Conservation (phyloP, 441 rosid species). For the Aquilaria agallochum region DNA sequence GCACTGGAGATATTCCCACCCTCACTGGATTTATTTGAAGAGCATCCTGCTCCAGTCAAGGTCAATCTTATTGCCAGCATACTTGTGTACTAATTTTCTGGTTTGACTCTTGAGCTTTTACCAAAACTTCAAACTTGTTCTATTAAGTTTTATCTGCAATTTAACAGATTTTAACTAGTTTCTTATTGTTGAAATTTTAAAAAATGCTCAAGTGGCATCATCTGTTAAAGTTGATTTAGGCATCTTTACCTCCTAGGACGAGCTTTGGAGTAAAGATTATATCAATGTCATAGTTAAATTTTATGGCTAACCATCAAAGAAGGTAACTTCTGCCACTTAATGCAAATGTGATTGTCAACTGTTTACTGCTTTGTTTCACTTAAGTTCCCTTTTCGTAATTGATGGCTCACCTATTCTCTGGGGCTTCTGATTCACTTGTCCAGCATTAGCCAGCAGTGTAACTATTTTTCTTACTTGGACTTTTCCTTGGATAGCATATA, state of each 20-base stretch:
- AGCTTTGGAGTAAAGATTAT: too few relatives aligned
- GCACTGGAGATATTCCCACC: constrained; percentile 24
- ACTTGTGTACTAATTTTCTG: constrained; percentile 4
- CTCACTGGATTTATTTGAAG: constrained; percentile 31
- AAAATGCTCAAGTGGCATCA: too few relatives aligned
- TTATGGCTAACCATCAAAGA: too few relatives aligned
- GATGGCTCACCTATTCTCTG: background rate
- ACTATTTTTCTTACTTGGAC: background rate
- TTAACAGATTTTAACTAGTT: too few relatives aligned
- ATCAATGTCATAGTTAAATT: too few relatives aligned
- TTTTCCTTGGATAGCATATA: too few relatives aligned
- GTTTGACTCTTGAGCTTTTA: background rate
- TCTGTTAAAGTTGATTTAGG: too few relatives aligned
- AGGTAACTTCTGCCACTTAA: background rate
- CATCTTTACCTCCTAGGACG: too few relatives aligned
- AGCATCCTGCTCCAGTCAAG: constrained; percentile 38
- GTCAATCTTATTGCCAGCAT: constrained; percentile 29
- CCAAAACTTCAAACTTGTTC: too few relatives aligned
- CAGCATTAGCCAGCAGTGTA: background rate
- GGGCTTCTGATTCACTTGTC: constrained; percentile 1
- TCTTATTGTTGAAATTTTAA: too few relatives aligned
- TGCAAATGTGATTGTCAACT: background rate
- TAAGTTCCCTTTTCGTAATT: background rate
- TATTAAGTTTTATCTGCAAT: too few relatives aligned
- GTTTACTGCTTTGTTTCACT: background rate